phyloP scores from a whole-genome alignment of 225 moss, liverwort and hornwort species.

The Bryoerythrophyllum caledonicum region DNA sequence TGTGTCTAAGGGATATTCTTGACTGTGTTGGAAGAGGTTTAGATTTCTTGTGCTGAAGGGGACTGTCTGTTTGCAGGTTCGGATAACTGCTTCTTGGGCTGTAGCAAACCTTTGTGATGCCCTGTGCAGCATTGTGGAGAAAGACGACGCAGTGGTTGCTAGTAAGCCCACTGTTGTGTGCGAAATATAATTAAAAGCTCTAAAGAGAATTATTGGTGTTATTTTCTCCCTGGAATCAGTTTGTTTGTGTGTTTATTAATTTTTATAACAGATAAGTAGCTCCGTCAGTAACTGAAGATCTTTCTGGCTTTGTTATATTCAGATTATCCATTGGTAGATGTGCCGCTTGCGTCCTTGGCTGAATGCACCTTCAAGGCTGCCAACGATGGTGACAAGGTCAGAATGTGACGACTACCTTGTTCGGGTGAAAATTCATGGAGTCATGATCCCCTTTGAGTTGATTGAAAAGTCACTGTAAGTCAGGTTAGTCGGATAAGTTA shows the following conservation, averaged over 20 bases:
- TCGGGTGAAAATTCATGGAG: not conserved
- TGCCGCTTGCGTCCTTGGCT: constrained; percentile 67
- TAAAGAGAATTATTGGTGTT: constrained; percentile 15
- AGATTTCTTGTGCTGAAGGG: constrained; percentile 8
- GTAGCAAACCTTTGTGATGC: constrained; percentile 96
- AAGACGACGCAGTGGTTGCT: constrained; percentile 39
- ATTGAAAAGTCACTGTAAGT: not conserved
- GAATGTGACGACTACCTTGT: constrained; percentile 18
- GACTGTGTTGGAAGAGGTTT: not conserved
- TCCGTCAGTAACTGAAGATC: constrained; percentile 12
- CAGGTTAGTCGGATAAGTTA: not conserved
- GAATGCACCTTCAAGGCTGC: constrained; percentile 87
- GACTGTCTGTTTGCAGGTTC: constrained; percentile 57
- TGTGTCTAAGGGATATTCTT: not conserved
- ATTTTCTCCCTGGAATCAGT: constrained; percentile 6
- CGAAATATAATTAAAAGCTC: constrained; percentile 2
- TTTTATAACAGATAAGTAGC: not conserved
- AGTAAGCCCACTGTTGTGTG: constrained; percentile 43
- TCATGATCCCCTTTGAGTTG: not conserved
- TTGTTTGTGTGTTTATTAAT: not conserved
- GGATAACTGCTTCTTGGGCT: constrained; percentile 95
- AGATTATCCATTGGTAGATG: constrained; percentile 53
- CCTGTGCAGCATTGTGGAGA: constrained; percentile 64
- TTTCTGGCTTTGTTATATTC: constrained; percentile 25
- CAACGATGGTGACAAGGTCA: constrained; percentile 90